These are phyloP conservation scores for Odontarrhena argentea DNA, from an alignment of 345 rosid genomes.

Conservation along the genomic window DNA sequence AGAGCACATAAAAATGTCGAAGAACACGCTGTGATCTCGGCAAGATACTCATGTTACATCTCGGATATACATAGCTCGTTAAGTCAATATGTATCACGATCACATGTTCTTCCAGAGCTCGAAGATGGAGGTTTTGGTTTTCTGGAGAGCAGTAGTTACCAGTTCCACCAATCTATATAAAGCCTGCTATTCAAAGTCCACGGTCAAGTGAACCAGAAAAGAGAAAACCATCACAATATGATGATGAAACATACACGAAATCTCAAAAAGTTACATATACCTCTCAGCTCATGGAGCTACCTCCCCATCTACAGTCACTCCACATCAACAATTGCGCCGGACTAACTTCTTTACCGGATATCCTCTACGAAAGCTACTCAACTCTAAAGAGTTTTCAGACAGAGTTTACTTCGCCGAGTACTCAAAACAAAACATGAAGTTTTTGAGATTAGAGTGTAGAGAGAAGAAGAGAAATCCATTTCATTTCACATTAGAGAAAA, in stretches of 20 bases:
- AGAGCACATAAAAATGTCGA: conserved; percentile 19
- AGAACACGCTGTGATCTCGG: conserved; percentile 36
- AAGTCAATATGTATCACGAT: conserved; percentile 9
- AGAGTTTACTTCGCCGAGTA: too few relatives aligned
- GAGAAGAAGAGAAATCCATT: too few relatives aligned
- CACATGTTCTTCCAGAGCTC: conserved; percentile 8
- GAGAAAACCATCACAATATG: not conserved
- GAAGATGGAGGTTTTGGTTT: not conserved
- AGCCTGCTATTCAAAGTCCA: not conserved
- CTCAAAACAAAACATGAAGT: too few relatives aligned
- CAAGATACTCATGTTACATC: conserved; percentile 27
- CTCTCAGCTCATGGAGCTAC: conserved; percentile 44
- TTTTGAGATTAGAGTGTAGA: too few relatives aligned
- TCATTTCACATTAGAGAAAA: too few relatives aligned
- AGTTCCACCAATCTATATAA: not conserved
- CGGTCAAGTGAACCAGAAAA: conserved; percentile 15
- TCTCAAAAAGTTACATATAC: conserved; percentile 39
- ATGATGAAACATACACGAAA: conserved; percentile 31
- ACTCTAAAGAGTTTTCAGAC: conserved; percentile 9
- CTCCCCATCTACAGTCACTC: conserved; percentile 37
- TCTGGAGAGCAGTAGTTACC: conserved; percentile 20
- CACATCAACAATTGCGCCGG: conserved; percentile 41
- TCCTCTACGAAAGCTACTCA: conserved; percentile 24
- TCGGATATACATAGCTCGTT: conserved; percentile 4
- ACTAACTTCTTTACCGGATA: conserved; percentile 31